Evolutionary conservation across 352 stramenopile species (phyloP), one percentile per base, ranked within the genome.

Genomic region (Phytophthora hybrid): DNA sequence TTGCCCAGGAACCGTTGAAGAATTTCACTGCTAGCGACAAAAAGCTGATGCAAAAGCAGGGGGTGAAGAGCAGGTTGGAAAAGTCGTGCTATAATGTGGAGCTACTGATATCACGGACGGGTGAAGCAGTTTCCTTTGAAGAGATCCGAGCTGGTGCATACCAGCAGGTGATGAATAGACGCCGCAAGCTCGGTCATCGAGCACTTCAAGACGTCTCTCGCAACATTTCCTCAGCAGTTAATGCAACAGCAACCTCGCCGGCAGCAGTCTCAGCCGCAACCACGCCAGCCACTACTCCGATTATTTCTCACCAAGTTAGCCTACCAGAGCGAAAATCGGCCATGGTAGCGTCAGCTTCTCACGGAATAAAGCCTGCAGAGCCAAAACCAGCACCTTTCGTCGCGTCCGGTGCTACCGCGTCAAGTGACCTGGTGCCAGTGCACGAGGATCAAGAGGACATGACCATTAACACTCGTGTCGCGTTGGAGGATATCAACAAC

Each of bases 381-480:
- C 61, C 21, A 46, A 71, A 74, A 29, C 16, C 59, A 32, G 29
- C 37, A 58, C n/a, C 32, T 37, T 2, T 60, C 13, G 10, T 34
- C 11, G 53, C 34, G 18, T 52, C 64, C 16, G 47, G 5, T 32
- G 44, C 31, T 16, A 62, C 57, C 6, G 47, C 65, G 18, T 53
- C 71, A 13, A 76, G 58, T 3, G 69, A 78, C 18, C 41, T 63
- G 23, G 57, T 52, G 7, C 68, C 59, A 47, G 46, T 81, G 8
- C 68, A 83, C 26, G 81, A 78, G 37, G 86, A 80, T 4, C 83
- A 93, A 82, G 88, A 97, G 69, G 89, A 97, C 63, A 88, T 97
- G 80, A 97, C 90, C 16, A 95, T 97, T 61, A 97, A 94, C 64
- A 97, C 90, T 64, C 85, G 86, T 54, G 73, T 97, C 7, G 90